Conservation (phyloP, 306 rosid species). For the Acacia melanoxylon region DNA sequence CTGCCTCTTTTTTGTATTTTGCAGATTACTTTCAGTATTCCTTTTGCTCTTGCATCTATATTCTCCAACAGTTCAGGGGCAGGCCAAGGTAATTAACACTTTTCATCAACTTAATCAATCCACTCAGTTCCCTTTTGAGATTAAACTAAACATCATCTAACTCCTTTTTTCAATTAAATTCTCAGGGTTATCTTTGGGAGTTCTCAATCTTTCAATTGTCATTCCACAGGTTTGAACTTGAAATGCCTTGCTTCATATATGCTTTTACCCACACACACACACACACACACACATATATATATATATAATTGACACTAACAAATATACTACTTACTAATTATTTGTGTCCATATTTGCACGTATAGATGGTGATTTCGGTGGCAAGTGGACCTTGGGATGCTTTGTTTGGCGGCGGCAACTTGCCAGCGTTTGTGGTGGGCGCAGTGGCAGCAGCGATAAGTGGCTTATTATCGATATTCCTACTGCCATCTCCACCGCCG, state of each 20-base stretch:
- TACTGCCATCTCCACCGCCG: constrained; percentile 54
- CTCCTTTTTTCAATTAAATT: not conserved
- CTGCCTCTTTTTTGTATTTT: not conserved
- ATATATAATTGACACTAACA: not conserved
- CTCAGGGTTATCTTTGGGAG: constrained; percentile 70
- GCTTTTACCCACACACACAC: not conserved
- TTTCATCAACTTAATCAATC: not conserved
- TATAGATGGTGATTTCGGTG: constrained; percentile 60
- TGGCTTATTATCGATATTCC: constrained; percentile 44
- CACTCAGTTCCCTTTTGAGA: not conserved
- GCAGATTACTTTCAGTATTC: constrained; percentile 71
- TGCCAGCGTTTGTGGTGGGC: constrained; percentile 74
- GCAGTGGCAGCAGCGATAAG: constrained; percentile 48
- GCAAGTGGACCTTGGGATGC: constrained; percentile 64
- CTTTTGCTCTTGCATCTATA: constrained; percentile 82
- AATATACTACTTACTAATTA: not conserved
- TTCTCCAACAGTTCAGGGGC: constrained; percentile 58
- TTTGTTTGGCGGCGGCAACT: constrained; percentile 74
- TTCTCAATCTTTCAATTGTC: constrained; percentile 68
- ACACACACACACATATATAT: too few species aligned
- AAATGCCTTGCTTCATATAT: not conserved
- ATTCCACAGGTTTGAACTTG: constrained; percentile 53
- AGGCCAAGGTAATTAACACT: constrained; percentile 64
- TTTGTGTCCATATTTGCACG: not conserved
- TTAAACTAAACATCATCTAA: not conserved